These are phyloP conservation scores for Gypsophila paniculata DNA, from an alignment of 179 eudicot genomes.

Conservation along the genomic window DNA sequence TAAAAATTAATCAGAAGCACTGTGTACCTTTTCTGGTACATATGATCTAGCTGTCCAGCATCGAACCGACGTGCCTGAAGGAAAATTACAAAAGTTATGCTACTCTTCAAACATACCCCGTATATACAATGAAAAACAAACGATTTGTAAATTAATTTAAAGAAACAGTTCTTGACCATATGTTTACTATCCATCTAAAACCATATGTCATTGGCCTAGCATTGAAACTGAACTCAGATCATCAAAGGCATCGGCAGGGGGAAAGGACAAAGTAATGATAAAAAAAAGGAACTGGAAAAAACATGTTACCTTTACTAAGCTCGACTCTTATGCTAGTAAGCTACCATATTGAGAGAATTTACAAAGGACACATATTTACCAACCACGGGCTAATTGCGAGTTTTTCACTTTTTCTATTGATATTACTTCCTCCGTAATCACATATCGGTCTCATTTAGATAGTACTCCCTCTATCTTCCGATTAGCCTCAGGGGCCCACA, in stretches of 20 bases:
- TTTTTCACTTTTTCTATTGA: neutral
- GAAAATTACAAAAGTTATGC: conserved; percentile 17
- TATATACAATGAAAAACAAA: neutral
- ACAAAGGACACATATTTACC: neutral
- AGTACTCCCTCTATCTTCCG: too few species aligned
- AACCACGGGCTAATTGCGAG: neutral
- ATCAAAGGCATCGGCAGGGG: neutral
- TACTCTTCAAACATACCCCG: conserved; percentile 9
- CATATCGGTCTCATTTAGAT: too few species aligned
- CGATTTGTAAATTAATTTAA: neutral
- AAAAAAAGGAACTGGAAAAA: neutral
- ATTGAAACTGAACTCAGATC: neutral
- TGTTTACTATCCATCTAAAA: neutral
- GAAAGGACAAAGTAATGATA: neutral
- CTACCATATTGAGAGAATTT: neutral
- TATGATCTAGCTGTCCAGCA: conserved; percentile 60
- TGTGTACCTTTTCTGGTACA: conserved; percentile 78
- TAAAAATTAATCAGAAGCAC: conserved; percentile 1
- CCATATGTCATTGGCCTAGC: neutral
- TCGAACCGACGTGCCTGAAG: conserved; percentile 80
- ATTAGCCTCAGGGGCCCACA: too few species aligned
- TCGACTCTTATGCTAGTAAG: neutral
- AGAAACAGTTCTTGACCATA: neutral
- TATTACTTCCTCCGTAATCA: too few species aligned
- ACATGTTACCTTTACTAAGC: neutral